These are phyloP conservation scores for Globisporangium acanthophoron DNA, from an alignment of 352 stramenopile genomes.

Conservation along the genomic window DNA sequence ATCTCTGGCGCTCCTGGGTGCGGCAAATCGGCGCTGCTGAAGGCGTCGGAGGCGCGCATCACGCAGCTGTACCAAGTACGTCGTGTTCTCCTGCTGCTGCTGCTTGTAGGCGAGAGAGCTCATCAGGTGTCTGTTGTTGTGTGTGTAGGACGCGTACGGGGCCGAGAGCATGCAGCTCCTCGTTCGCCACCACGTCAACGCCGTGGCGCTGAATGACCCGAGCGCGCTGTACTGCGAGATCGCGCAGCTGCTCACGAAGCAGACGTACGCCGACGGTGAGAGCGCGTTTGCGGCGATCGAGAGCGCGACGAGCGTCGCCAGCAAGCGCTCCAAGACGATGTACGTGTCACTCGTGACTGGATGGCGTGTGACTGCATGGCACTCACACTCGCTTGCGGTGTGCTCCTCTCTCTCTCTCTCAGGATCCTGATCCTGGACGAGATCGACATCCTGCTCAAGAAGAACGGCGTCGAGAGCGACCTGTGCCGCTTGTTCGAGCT, in stretches of 20 bases:
- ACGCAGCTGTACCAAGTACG: conserved; percentile 44
- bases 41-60: conserved; percentile 44
- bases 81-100: background rate
- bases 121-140: background rate
- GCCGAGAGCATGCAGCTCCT: conserved; percentile 24
- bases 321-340: conserved; percentile 54
- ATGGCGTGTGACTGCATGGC: background rate
- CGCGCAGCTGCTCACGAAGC: conserved; percentile 43
- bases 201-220: conserved; percentile 55
- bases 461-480: conserved; percentile 61
- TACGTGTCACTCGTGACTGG: conserved; percentile 11
- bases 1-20: conserved; percentile 73
- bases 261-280: conserved; percentile 32
- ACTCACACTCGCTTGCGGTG: background rate
- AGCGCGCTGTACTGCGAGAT: conserved; percentile 50
- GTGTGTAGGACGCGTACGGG: conserved; percentile 16
- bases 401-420: background rate
- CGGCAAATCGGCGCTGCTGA: conserved; percentile 72
- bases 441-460: conserved; percentile 69
- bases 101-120: background rate
- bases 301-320: conserved; percentile 28
- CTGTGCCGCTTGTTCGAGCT: conserved; percentile 76
- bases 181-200: conserved; percentile 62
- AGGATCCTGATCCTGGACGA: conserved; percentile 79
- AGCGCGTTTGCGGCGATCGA: conserved; percentile 69